Evolutionary conservation across 2,329 filamentous ascomycete species (phyloP).

Genomic region (Beauveria sp.): DNA sequence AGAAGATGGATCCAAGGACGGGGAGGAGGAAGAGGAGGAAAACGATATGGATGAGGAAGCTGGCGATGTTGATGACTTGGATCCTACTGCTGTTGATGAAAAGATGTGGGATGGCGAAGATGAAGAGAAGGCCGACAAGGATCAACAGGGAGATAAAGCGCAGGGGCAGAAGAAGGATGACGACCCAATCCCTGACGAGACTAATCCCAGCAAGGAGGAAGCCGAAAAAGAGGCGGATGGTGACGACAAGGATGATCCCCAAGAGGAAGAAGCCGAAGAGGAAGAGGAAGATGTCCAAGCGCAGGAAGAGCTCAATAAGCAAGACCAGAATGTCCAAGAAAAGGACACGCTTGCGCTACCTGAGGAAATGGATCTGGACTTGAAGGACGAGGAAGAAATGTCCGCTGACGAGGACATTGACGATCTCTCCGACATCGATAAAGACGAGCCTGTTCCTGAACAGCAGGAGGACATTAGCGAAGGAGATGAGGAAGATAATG

Average conservation of each 20-base stretch:
- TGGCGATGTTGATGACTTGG: conserved; percentile 84
- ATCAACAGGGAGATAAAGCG: conserved; percentile 66
- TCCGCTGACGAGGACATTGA: conserved; percentile 51
- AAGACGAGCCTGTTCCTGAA: conserved; percentile 27
- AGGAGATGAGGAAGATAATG: conserved; percentile 29
- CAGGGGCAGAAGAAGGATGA: conserved; percentile 62
- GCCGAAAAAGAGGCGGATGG: conserved; percentile 34
- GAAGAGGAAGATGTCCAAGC: conserved; percentile 47
- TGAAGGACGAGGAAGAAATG: conserved; percentile 59
- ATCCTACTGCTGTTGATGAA: conserved; percentile 86
- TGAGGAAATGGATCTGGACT: conserved; percentile 79
- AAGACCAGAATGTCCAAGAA: conserved; percentile 71
- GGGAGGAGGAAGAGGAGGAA: conserved; percentile 56
- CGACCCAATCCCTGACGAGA: conserved; percentile 51
- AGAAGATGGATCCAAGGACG: conserved; percentile 51
- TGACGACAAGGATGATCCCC: conserved; percentile 42
- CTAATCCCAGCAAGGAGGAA: conserved; percentile 43
- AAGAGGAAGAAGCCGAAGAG: conserved; percentile 49
- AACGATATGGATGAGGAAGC: conserved; percentile 84
- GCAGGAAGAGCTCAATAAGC: conserved; percentile 49
- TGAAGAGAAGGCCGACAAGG: conserved; percentile 66
- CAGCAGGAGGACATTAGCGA: conserved; percentile 28
- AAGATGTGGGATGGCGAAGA: conserved; percentile 97
- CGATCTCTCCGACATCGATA: conserved; percentile 44
- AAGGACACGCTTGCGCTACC: conserved; percentile 76